Evolutionary conservation across 2,329 filamentous ascomycete species (phyloP), one percentile per base, ranked within the genome.

Genomic region (Remersonia thermophila): DNA sequence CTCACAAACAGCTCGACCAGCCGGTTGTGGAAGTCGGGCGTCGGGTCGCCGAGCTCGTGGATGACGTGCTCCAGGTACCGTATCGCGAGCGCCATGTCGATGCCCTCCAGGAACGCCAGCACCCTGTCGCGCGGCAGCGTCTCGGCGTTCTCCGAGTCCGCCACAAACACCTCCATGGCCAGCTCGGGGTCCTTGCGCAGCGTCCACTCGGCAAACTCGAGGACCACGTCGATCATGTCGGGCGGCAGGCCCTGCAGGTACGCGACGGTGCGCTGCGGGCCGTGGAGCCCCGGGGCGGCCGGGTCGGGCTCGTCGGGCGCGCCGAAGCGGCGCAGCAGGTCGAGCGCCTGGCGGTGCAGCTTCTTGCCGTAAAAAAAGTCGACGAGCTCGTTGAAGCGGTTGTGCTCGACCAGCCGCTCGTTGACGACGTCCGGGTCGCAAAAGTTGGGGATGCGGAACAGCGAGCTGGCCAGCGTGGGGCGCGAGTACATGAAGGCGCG

Each of bases 361-460:
- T 81, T 87, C 62, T 98, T 98, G 44, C 91, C 91, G 51, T 93
- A 85, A 47, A 96, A 78, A 54, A 98, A 98, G 56, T 96, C 89
- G n/a, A 98, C 86, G 2, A 98, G 66, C 59, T 96, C 89, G 35
- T 80, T 89, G 58, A 93, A 95, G 23, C 87, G 77, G 39, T 83
- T 83, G 28, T 80, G 84, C 55, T 94, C 84, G 41, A 94, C 77
- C 4, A 98, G 65, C 50, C 86, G 86, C 57, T 94, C 83, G 54
- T 94, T 91, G 15, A 98, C 89, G 3, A 96, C 91, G 20, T 84
- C 80, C 0, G 91, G 89, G 50, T 98, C 89, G 56, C 91, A 96
- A 54, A 95, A 96, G 56, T 98, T 98, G 53, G 87, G 80, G 35
- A 96, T 84, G 16, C 91, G 85, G 62, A 98, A 96, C 0, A 98